Evolutionary conservation across 2,329 filamentous ascomycete genomes (phyloP), one percentile per base, ranked within the genome.

Genomic region (Cercospora sp.): DNA sequence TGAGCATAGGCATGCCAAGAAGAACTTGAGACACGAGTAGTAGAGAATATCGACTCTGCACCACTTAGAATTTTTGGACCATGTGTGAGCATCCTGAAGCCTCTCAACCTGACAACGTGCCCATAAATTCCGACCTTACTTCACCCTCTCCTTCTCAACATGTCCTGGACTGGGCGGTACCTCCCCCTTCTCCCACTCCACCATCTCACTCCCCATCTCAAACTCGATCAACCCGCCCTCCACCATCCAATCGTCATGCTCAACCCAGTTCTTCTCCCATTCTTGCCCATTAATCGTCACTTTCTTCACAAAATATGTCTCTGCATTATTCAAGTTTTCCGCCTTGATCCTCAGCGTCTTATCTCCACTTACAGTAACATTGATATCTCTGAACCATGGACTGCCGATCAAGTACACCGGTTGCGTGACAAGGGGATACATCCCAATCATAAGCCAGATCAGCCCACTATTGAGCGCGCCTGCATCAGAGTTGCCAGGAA

Each of bases 261-360:
- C 80, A 18, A 88, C 80, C 86, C 86, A 88, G 64, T 85, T 88
- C 77, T 81, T 83, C 0, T 78, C 72, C 86, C 85, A 87, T 0
- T 65, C 2, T 63, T 84, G 66, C 0, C 84, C 85, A 67, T 88
- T 87, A 42, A 88, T 82, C 64, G 77, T 83, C 1, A 88, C 78
- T 2, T 80, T 80, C 72, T 87, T 84, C 5, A 89, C 82, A 68
- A 84, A 88, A 51, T 81, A 83, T 2, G 82, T 82, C 2, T 82
- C 74, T 3, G 79, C 75, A 60, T 75, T 72, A 1, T 79, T 80
- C 12, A 86, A 72, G 0, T 83, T 82, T 5, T 72, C 73, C 0
- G 85, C 83, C 0, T 75, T 81, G 40, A 88, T 86, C 1, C 81
- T 79, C 40, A 88, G 71, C 1, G 78, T 80, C 3, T 75, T 72